Evolutionary conservation across 805 yeast genomes (phyloP).

Genomic region (Candida germanica): DNA sequence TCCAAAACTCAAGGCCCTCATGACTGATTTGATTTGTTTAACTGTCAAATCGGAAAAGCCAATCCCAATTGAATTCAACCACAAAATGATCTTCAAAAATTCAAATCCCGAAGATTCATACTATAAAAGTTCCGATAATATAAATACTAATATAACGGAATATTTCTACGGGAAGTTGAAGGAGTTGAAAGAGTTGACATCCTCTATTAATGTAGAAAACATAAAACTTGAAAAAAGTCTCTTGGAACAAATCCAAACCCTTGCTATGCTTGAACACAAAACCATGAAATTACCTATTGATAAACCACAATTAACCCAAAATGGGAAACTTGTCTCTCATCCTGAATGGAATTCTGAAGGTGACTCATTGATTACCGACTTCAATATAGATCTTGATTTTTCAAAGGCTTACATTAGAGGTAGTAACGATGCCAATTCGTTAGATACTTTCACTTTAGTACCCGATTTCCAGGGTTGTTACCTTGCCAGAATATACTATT

Average conservation of each 20-base stretch:
- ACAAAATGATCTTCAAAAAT: constrained; percentile 30
- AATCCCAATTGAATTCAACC: constrained; percentile 37
- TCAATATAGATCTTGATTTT: constrained; percentile 3
- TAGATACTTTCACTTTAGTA: constrained; percentile 27
- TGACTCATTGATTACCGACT: constrained; percentile 1
- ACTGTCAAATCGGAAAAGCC: constrained; percentile 31
- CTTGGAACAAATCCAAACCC: constrained; percentile 27
- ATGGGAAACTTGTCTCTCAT: not conserved
- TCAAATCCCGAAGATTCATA: constrained; percentile 5
- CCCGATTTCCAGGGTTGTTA: constrained; percentile 38
- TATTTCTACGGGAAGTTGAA: constrained; percentile 19
- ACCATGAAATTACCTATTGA: constrained; percentile 21
- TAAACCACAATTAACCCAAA: constrained; percentile 14
- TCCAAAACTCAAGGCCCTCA: constrained; percentile 22
- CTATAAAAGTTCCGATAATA: constrained; percentile 20
- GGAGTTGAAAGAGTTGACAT: constrained; percentile 17
- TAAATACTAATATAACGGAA: constrained; percentile 20
- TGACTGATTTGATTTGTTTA: constrained; percentile 29
- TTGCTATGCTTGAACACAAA: constrained; percentile 25
- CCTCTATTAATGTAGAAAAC: constrained; percentile 22
- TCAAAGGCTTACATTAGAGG: constrained; percentile 1
- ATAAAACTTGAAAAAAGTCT: constrained; percentile 26
- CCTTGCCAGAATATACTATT: constrained; percentile 29
- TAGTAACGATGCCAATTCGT: not conserved
- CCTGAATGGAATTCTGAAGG: constrained; percentile 12